Evolutionary conservation across 2,329 filamentous ascomycete species (phyloP), one percentile per base, ranked within the genome.

Genomic region (Shiraia sp.): DNA sequence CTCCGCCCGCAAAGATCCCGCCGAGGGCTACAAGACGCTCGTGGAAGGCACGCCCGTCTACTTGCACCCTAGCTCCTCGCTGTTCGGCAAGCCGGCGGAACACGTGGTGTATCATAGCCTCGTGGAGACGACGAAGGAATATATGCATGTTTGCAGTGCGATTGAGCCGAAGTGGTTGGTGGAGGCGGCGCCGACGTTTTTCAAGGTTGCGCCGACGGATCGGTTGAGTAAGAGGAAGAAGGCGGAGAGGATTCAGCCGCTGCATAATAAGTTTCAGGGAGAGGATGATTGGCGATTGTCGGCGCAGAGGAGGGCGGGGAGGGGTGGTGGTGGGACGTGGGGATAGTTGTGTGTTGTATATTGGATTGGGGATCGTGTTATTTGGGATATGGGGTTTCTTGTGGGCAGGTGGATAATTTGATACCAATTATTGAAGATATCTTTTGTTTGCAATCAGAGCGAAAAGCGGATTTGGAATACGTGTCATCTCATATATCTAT

Each of bases 131-230:
- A 95, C 88, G 16, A 92, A 95, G 74, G 93, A 99, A 73, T 99
- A 97, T 71, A 97, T 99, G 93, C 91, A 96, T 63, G 88, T 83
- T 65, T 93, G 90, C 10, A 96, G 90, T 3, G 81, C 82, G 3
- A 97, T 99, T 60, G 93, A 99, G 72, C 92, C 93, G 7, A 96
- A 95, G 69, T 86, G 82, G 83, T 80, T 99, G 15, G 90, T 97
- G 1, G 91, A 96, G 61, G 92, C 91, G 10, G 93, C 95, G n/a
- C 93, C 95, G 8, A 96, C 90, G 0, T 99, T 97, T 76, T 99
- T 97, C 83, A 96, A 95, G 79, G 90, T 97, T 4, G 92, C 93
- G 13, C 85, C 88, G 0, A 92, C 87, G 25, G 90, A 96, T 65
- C 79, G 82, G 41, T 72, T 99, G 61, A 92, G 87, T 52, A 96